Evolutionary conservation across 2,329 filamentous ascomycete species (phyloP).

Genomic region (Clarireedia monteithiana): DNA sequence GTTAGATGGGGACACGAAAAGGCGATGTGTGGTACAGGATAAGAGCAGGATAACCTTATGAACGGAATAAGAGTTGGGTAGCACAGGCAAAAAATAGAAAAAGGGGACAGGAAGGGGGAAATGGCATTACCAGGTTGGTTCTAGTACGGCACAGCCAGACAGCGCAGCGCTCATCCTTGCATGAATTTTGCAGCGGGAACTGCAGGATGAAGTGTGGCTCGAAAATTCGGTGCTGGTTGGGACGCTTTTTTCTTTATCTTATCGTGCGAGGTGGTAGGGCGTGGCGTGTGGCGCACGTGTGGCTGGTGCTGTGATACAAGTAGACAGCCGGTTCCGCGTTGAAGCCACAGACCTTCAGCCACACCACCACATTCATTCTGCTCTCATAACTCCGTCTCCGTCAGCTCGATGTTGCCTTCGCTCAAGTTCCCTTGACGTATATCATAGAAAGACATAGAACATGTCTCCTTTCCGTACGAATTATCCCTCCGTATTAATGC

Average conservation of each 20-base stretch:
- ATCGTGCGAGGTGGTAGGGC: neutral
- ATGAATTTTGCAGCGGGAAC: neutral
- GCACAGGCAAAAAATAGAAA: neutral
- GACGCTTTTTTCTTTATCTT: neutral
- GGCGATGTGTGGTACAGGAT: neutral
- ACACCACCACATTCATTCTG: neutral
- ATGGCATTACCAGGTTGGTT: conserved; percentile 6
- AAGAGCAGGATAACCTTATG: conserved; percentile 2
- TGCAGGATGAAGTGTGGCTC: too few relatives aligned
- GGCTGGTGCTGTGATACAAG: neutral
- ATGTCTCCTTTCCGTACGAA: neutral
- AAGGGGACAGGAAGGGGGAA: conserved; percentile 12
- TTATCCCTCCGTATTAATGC: neutral
- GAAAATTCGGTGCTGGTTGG: too few relatives aligned
- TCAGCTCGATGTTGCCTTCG: conserved; percentile 7
- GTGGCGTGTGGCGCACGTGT: too few relatives aligned
- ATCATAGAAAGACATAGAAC: conserved; percentile 2
- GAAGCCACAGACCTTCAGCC: neutral
- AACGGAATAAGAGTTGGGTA: neutral
- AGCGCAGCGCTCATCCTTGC: neutral
- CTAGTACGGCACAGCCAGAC: neutral
- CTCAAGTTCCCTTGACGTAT: neutral
- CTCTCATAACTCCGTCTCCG: neutral
- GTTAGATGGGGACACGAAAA: neutral
- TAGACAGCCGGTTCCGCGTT: neutral